These are phyloP conservation scores for Pseudodiploospora longispora DNA, from an alignment of 2,329 filamentous ascomycete genomes.

Conservation along the genomic window DNA sequence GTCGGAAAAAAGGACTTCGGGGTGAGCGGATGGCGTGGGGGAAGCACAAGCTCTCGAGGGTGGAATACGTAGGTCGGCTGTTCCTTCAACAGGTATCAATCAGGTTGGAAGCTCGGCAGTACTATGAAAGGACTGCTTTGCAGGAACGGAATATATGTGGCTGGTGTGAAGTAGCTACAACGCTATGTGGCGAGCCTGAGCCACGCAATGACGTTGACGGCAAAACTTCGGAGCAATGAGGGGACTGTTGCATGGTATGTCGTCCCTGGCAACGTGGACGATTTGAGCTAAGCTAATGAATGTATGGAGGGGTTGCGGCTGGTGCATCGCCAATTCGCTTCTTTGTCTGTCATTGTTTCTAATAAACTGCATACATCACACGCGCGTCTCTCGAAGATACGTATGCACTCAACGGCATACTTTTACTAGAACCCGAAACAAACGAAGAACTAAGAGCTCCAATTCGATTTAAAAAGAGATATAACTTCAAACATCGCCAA, in stretches of 20 bases:
- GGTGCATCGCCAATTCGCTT: not conserved
- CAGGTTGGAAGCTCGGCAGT: no score
- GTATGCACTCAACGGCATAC: not conserved
- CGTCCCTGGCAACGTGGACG: constrained; percentile 5
- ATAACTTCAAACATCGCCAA: constrained; percentile 26
- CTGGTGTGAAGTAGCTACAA: constrained; percentile 1
- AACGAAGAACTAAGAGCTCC: not conserved
- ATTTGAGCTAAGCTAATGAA: not conserved
- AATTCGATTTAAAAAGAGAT: not conserved
- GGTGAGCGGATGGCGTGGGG: no score
- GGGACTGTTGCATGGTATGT: not conserved
- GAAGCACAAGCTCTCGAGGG: no score
- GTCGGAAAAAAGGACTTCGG: no score
- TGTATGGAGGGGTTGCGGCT: not conserved
- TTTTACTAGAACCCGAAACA: not conserved
- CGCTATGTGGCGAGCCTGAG: not conserved
- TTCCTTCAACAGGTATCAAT: no score
- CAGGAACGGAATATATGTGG: not conserved
- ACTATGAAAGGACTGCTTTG: no score
- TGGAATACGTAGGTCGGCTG: no score
- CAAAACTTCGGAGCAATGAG: not conserved
- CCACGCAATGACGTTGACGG: not conserved
- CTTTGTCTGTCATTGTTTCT: no score
- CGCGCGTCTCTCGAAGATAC: no score
- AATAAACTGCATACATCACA: no score